Percentiles rank a stretch among this genome's conserved stretches.
Evolutionary conservation across 192 early-diverging fungal species (phyloP).

Genomic region (Coemansia sp.): DNA sequence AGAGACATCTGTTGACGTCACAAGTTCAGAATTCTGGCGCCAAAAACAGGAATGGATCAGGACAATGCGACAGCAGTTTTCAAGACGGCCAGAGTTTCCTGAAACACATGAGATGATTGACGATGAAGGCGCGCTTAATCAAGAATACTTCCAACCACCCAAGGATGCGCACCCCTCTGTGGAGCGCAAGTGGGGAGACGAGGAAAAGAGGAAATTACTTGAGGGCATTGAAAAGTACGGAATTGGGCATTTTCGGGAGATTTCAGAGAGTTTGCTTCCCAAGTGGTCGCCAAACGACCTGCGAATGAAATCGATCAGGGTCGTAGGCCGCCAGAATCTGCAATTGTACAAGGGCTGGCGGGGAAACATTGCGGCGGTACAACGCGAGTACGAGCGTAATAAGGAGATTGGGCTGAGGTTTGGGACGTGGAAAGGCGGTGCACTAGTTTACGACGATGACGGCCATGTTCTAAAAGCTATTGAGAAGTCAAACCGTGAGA

Average conservation of each 20-base stretch:
- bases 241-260: slow-evolving; percentile 86
- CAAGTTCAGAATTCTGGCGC: slow-evolving; percentile 38
- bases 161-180: slow-evolving; percentile 59
- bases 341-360: slow-evolving; percentile 86
- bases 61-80: slow-evolving; percentile 81
- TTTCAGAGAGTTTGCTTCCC: slow-evolving; percentile 72
- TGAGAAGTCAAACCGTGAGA: slow-evolving; percentile 36
- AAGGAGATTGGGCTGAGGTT: slow-evolving; percentile 75
- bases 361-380: slow-evolving; percentile 67
- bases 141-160: slow-evolving; percentile 73
- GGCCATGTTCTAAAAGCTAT: slow-evolving; percentile 67
- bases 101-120: slow-evolving; percentile 83
- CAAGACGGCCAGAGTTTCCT: slow-evolving; percentile 75
- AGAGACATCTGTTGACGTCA: not conserved
- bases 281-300: slow-evolving; percentile 79
- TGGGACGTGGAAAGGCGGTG: slow-evolving; percentile 76
- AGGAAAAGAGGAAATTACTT: slow-evolving; percentile 70
- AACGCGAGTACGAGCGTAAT: slow-evolving; percentile 73
- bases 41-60: slow-evolving; percentile 79
- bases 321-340: slow-evolving; percentile 84
- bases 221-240: slow-evolving; percentile 80
- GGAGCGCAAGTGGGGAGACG: slow-evolving; percentile 82
- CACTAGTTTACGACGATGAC: slow-evolving; percentile 80
- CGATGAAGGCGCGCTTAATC: slow-evolving; percentile 80
- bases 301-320: slow-evolving; percentile 77